phyloP scores from a whole-genome alignment of 1,139 yeast genomes.

The Kodamaea sp. region DNA sequence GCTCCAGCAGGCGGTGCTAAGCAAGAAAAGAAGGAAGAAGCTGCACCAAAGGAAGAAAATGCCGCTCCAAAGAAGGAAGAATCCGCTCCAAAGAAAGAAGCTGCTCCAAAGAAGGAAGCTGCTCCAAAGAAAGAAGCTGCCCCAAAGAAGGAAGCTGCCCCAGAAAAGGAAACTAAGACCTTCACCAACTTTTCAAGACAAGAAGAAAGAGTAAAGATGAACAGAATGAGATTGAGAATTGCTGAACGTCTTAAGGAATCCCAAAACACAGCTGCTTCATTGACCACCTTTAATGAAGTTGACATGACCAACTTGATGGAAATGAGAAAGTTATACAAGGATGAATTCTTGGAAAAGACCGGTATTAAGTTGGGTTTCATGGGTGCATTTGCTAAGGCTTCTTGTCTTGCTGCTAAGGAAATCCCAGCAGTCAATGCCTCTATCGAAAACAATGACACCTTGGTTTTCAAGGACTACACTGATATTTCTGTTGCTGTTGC shows the following conservation, averaged over 20 bases:
- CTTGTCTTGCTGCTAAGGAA: constrained; percentile 89
- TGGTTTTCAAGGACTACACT: constrained; percentile 93
- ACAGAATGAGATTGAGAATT: constrained; percentile 98
- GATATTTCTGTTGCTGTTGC: constrained; percentile 98
- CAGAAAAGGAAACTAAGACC: constrained; percentile 36
- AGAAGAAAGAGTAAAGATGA: constrained; percentile 95
- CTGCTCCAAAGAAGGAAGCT: constrained; percentile 23
- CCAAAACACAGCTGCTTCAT: constrained; percentile 97
- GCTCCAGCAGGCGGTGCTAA: constrained; percentile 68
- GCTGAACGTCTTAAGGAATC: constrained; percentile 99
- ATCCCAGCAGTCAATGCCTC: constrained; percentile 95
- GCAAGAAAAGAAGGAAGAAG: constrained; percentile 27
- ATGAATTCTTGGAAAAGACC: constrained; percentile 89
- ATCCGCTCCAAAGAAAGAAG: constrained; percentile 10
- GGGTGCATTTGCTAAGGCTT: constrained; percentile 98
- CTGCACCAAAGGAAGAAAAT: constrained; percentile 21
- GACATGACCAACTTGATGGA: constrained; percentile 93
- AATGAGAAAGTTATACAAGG: constrained; percentile 95
- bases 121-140: constrained; percentile 23
- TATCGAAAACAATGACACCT: constrained; percentile 87
- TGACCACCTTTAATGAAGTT: constrained; percentile 96
- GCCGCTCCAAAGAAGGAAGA: constrained; percentile 22
- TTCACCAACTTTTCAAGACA: constrained; percentile 71
- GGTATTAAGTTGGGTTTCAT: constrained; percentile 97
- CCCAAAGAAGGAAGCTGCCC: constrained; percentile 24